Conservation (phyloP, 805 yeast genomes). For the Candida tibetensis region DNA sequence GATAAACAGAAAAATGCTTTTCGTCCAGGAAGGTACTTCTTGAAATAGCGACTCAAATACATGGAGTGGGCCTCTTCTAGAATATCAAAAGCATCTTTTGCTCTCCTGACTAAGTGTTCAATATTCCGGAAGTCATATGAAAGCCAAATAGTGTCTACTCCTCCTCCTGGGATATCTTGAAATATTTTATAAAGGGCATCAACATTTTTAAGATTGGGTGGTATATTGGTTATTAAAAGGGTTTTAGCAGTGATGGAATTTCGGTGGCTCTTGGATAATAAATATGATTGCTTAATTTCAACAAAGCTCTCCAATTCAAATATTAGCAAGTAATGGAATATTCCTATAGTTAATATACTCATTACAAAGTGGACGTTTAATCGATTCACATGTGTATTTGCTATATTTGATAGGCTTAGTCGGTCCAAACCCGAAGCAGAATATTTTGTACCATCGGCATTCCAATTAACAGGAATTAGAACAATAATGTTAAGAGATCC, state of each 20-base stretch:
- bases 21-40: conserved; percentile 8
- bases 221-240: conserved; percentile 47
- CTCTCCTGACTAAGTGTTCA: conserved; percentile 18
- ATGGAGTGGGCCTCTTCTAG: conserved; percentile 28
- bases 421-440: conserved; percentile 56
- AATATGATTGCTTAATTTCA: conserved; percentile 44
- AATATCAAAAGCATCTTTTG: conserved; percentile 23
- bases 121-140: conserved; percentile 33
- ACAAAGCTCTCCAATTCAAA: conserved; percentile 55
- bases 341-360: conserved; percentile 50
- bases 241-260: conserved; percentile 26
- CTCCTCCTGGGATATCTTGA: conserved; percentile 49
- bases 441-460: conserved; percentile 31
- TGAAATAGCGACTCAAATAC: conserved; percentile 9
- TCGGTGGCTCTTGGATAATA: conserved; percentile 27
- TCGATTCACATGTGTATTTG: conserved; percentile 46
- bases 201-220: conserved; percentile 26
- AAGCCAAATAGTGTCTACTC: conserved; percentile 55
- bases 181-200: conserved; percentile 29
- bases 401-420: conserved; percentile 69
- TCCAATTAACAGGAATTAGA: conserved; percentile 61
- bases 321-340: conserved; percentile 55
- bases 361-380: conserved; percentile 63
- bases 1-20: not conserved
- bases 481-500: conserved; percentile 57